Evolutionary conservation across 2,329 filamentous ascomycete genomes (phyloP), one percentile per base, ranked within the genome.

Genomic region (Tolypocladium album): DNA sequence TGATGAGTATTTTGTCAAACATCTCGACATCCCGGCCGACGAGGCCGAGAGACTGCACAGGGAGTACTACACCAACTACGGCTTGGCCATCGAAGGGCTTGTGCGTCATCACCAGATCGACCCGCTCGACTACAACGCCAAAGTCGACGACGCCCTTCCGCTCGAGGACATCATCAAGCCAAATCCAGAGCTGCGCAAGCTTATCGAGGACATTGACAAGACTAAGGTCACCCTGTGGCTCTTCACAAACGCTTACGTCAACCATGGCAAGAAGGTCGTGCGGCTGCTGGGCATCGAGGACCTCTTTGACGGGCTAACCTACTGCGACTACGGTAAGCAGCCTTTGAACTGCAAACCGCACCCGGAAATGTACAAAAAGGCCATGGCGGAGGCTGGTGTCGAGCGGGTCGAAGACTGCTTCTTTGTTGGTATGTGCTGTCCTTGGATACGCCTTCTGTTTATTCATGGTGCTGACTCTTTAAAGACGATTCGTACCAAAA

Each of bases 91-190:
- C 64, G 92, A 97, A 76, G 94, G 94, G 1, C 82, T 99, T 1
- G 90, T 96, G 43, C 87, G 91, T 12, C 89, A 97, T 75, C 94
- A 99, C 77, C 87, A 96, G 74, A 96, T 99, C 67, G 90, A 97
- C 69, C 90, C 94, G 1, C 80, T 99, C 6, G 92, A 95, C 59
- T 99, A 97, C 79, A 99, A 99, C 73, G 77, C 83, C 64, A 88
- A 96, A 74, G 94, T 99, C 15, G 94, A 99, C 70, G 94, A 99
- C 72, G 94, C 94, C 3, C 77, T 99, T 27, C 92, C 94, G 0
- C 82, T 99, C 4, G 90, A 97, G 69, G 79, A 83, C 22, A 84
- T 97, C 69, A 88, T 99, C 70, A 87, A 87, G 69, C 90, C 91
- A 0, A 85, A 95, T 67, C 82, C 86, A 0, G 79, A 86, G 68